Percentiles rank a stretch among this genome's conserved stretches.
Evolutionary conservation across 1,284 basidiomycete genomes (phyloP).

Genomic region (Ceratorhiza oryzae-sativae): DNA sequence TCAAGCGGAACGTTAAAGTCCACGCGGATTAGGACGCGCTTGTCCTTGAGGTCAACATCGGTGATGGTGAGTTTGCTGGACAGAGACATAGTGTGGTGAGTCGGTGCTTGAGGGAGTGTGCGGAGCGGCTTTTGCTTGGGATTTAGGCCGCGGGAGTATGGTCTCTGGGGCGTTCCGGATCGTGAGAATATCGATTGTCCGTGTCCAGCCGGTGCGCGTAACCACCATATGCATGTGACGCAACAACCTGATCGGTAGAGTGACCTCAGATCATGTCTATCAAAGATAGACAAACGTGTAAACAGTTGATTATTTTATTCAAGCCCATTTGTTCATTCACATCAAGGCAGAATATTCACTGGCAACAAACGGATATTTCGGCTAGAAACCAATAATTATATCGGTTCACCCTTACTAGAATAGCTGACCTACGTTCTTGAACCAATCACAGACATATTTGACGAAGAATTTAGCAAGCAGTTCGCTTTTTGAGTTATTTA

Average conservation of each 20-base stretch:
- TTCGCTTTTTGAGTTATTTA: not conserved
- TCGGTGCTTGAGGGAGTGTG: not conserved
- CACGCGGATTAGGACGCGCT: constrained; percentile 94
- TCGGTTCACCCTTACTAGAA: not conserved
- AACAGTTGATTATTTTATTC: not conserved
- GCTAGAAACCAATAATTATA: not conserved
- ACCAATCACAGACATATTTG: not conserved
- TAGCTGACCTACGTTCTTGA: not conserved
- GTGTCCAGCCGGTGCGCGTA: constrained; percentile 26
- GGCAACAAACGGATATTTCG: not conserved
- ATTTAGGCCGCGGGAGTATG: constrained; percentile 34
- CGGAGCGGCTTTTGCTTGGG: constrained; percentile 10
- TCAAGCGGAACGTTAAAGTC: constrained; percentile 99
- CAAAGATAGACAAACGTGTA: not conserved
- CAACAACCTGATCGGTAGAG: not conserved
- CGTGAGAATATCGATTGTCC: constrained; percentile 40
- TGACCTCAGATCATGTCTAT: constrained; percentile 2
- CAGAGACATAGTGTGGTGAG: constrained; percentile 79
- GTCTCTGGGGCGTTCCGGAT: constrained; percentile 35
- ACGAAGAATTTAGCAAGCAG: not conserved
- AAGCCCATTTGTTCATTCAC: constrained; percentile 7
- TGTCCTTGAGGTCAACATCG: constrained; percentile 88
- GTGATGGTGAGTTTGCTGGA: constrained; percentile 93
- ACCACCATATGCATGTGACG: constrained; percentile 15
- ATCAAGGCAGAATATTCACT: not conserved